Percentiles rank a stretch among this genome's conserved stretches.
Evolutionary conservation across 2,329 filamentous ascomycete species (phyloP).

Genomic region (Bretziella fagacearum): DNA sequence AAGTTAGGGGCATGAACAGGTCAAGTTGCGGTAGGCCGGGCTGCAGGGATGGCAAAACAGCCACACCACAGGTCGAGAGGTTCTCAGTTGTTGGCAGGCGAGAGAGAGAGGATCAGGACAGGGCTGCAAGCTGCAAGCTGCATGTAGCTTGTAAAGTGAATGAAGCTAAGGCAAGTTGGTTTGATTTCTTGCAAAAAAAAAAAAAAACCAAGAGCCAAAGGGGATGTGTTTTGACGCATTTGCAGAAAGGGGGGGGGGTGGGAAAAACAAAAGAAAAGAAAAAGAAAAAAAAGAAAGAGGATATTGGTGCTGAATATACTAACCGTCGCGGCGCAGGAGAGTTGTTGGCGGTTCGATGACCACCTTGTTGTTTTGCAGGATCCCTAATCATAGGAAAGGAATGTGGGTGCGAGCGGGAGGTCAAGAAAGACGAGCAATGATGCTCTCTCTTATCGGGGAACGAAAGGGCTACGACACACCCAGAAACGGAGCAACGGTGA

Average conservation of each 20-base stretch:
- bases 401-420: conserved; percentile 21
- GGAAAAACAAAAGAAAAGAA: not conserved
- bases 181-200: not conserved
- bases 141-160: too few relatives aligned
- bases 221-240: too few relatives aligned
- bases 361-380: conserved; percentile 7
- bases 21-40: conserved; percentile 4
- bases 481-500: too few relatives aligned
- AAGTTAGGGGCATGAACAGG: conserved; percentile 15
- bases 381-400: conserved; percentile 14
- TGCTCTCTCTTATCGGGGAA: not conserved
- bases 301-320: not conserved
- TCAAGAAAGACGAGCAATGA: conserved; percentile 16
- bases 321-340: conserved; percentile 8
- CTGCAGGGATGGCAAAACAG: conserved; percentile 11
- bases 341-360: conserved; percentile 9
- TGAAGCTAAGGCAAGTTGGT: not conserved
- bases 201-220: not conserved
- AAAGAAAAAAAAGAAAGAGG: not conserved
- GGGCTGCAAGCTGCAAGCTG: not conserved
- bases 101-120: conserved; percentile 1
- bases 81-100: not conserved
- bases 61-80: conserved; percentile 5
- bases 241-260: too few relatives aligned
- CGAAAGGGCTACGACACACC: not conserved